These are phyloP conservation scores for Ploettnerulaceae sp. DNA, from an alignment of 2,329 filamentous ascomycete genomes.

Conservation along the genomic window DNA sequence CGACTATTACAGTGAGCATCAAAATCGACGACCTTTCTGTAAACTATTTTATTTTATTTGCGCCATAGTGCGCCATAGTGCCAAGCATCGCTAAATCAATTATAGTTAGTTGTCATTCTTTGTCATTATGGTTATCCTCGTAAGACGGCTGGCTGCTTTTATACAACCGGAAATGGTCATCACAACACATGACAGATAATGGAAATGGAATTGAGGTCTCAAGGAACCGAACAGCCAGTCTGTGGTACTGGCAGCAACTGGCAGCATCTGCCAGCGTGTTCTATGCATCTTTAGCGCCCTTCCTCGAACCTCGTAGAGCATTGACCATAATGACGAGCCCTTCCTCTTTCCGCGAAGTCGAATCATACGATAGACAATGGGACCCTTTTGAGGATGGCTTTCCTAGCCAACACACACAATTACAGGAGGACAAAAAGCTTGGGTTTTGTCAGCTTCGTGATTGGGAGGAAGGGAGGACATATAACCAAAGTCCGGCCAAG, in stretches of 20 bases:
- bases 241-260: background rate
- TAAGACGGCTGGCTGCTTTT: too few relatives aligned
- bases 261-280: background rate
- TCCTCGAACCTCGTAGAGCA: background rate
- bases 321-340: background rate
- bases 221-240: background rate
- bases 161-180: too few relatives aligned
- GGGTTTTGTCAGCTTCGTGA: background rate
- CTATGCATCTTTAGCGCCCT: background rate
- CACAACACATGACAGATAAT: background rate
- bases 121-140: too few relatives aligned
- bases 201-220: background rate
- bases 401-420: background rate
- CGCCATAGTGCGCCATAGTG: too few relatives aligned
- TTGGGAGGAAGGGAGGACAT: background rate
- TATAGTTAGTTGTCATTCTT: too few relatives aligned
- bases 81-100: too few relatives aligned
- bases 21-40: too few relatives aligned
- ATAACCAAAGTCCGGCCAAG: background rate
- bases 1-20: too few relatives aligned
- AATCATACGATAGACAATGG: background rate
- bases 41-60: too few relatives aligned
- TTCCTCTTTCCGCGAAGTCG: background rate
- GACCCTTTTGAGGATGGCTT: constrained; percentile 1
- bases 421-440: background rate